These are phyloP conservation scores for Botrytis medusae DNA, from an alignment of 2,329 filamentous ascomycete genomes.

Conservation along the genomic window DNA sequence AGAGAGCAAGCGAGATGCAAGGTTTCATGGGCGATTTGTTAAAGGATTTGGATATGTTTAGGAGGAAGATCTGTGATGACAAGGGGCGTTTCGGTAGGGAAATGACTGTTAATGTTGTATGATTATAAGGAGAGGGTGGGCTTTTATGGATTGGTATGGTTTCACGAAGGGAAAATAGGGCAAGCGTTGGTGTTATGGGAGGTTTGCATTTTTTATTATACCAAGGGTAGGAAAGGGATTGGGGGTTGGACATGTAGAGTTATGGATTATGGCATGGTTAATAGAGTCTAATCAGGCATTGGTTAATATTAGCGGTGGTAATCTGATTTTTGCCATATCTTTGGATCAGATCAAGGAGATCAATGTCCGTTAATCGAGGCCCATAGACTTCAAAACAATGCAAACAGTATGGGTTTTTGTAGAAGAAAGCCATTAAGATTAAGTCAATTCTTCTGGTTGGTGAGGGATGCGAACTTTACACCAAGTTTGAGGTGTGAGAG, in stretches of 20 bases:
- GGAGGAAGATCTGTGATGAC: constrained; percentile 83
- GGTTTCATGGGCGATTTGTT: constrained; percentile 83
- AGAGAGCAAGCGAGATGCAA: constrained; percentile 66
- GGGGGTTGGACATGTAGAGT: constrained; percentile 2
- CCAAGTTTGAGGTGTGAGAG: neutral
- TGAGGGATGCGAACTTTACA: neutral
- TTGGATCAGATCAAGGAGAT: neutral
- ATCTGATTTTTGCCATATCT: neutral
- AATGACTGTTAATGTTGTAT: neutral
- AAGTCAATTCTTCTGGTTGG: neutral
- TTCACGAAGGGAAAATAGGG: neutral
- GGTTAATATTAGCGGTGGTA: neutral
- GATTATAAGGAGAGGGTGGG: neutral
- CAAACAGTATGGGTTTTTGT: neutral
- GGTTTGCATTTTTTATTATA: constrained; percentile 19
- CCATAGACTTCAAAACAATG: neutral
- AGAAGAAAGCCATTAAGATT: neutral
- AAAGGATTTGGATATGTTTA: constrained; percentile 76
- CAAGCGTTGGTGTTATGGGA: constrained; percentile 17
- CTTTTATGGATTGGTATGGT: neutral
- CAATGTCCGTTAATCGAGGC: no score
- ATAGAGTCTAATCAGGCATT: neutral
- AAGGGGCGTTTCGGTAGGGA: constrained; percentile 58
- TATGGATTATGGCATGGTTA: neutral
- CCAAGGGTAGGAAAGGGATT: constrained; percentile 1